Conservation (phyloP, 441 rosid species). For the Adansonia grandidieri region DNA sequence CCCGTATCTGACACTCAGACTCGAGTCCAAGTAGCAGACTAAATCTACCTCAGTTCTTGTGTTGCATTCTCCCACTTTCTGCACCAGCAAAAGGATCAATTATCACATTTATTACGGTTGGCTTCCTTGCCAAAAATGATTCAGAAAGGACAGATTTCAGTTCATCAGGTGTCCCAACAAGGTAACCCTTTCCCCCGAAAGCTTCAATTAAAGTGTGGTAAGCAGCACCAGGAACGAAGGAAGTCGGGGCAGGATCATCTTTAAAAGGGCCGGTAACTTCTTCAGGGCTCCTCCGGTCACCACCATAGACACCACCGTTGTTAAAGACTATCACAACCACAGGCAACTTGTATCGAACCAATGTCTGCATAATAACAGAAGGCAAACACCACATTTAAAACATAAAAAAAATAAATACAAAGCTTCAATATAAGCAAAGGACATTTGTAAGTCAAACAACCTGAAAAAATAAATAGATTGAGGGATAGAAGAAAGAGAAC, state of each 20-base stretch:
- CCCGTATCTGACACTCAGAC: too few relatives aligned
- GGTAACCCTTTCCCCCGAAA: constrained; percentile 90
- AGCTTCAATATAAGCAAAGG: not conserved
- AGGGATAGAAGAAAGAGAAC: not conserved
- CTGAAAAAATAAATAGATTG: too few relatives aligned
- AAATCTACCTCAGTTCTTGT: constrained; percentile 66
- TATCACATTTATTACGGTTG: constrained; percentile 75
- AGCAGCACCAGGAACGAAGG: constrained; percentile 83
- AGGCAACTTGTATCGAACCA: constrained; percentile 83
- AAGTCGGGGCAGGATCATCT: constrained; percentile 97
- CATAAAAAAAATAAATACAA: not conserved
- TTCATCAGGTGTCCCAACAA: constrained; percentile 80
- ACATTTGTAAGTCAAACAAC: too few relatives aligned
- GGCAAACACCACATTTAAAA: not conserved
- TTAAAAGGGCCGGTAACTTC: constrained; percentile 76
- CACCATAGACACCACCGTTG: constrained; percentile 94
- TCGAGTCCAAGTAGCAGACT: too few relatives aligned
- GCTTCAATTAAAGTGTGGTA: constrained; percentile 84
- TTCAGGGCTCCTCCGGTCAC: constrained; percentile 82
- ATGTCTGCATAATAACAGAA: constrained; percentile 57
- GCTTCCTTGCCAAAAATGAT: constrained; percentile 73
- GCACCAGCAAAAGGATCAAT: constrained; percentile 93
- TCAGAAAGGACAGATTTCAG: constrained; percentile 74
- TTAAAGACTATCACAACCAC: constrained; percentile 89
- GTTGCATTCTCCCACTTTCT: constrained; percentile 92